Evolutionary conservation across 805 yeast species (phyloP), one percentile per base, ranked within the genome.

Genomic region (Suhomyces pyralidae): DNA sequence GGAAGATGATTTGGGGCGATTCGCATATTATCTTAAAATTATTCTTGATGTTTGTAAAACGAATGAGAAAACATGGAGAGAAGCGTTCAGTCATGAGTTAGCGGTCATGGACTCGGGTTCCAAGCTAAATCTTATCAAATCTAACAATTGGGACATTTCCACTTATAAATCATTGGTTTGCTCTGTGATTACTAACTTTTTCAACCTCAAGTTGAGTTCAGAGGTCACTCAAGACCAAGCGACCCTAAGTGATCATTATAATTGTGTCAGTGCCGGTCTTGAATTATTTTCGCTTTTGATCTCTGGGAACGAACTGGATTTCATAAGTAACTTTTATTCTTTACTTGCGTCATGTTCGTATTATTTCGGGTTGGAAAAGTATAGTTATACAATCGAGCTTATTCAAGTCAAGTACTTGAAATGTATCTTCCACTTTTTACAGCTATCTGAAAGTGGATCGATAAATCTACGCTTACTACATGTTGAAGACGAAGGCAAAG

Each of bases 141-240:
- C 70, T 0, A 74, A 79, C 51, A 63, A 70, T 7, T 79, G 84
- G 83, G 73, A 70, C 32, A 63, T 75, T 70, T 81, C 89, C 0
- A 83, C 87, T 1, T 87, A 85, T 63, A 85, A 85, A 57, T 79
- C 82, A 7, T 70, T 86, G 24, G 60, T 84, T 0, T 53, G 84
- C 14, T 65, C 73, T 43, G 69, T 81, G 2, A 55, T 84, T 12
- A 64, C 74, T 44, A 79, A 74, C 48, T 83, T 83, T 57, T 64
- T 86, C 46, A 61, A 66, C 5, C 58, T 71, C 36, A 58, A 58
- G 32, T 30, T 70, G 2, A 53, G 56, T 22, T 40, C 48, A 1
- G 62, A 56, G 36, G 38, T 64, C 38, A 56, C 68, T 3, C 55
- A 64, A 4, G 63, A 66, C 48, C 52, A 51, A 2, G 43, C 26